Conservation (phyloP, 192 early-diverging fungal genomes). For the Funneliformis mosseae region DNA sequence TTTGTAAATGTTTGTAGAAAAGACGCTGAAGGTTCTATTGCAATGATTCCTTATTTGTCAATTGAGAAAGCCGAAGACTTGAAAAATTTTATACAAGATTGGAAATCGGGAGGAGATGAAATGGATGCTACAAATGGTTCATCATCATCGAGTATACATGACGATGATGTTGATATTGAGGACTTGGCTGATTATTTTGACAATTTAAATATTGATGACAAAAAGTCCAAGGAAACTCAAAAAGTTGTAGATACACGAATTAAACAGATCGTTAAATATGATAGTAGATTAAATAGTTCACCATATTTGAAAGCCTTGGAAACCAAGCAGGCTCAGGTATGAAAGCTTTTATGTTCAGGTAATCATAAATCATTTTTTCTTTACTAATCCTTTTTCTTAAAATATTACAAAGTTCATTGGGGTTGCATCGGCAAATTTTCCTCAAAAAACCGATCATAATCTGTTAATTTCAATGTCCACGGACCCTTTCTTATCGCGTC, state of each 20-base stretch:
- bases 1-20: conserved; percentile 35
- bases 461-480: conserved; percentile 31
- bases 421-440: not conserved
- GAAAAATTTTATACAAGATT: conserved; percentile 20
- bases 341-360: not conserved
- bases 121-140: not conserved
- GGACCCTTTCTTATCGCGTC: conserved; percentile 18
- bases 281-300: not conserved
- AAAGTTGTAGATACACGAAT: not conserved
- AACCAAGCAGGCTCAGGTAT: conserved; percentile 14
- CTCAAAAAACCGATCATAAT: conserved; percentile 24
- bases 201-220: not conserved
- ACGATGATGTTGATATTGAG: conserved; percentile 11
- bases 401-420: conserved; percentile 16
- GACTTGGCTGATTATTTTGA: conserved; percentile 20
- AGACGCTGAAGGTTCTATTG: conserved; percentile 31
- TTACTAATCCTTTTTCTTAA: not conserved
- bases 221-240: not conserved
- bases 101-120: not conserved
- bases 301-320: conserved; percentile 13
- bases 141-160: not conserved
- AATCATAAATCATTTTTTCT: not conserved
- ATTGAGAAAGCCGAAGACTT: conserved; percentile 28
- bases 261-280: conserved; percentile 24
- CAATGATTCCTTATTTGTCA: conserved; percentile 35